Evolutionary conservation across 805 yeast species (phyloP).

Genomic region (Cyberlindnera samutprakarnensis): DNA sequence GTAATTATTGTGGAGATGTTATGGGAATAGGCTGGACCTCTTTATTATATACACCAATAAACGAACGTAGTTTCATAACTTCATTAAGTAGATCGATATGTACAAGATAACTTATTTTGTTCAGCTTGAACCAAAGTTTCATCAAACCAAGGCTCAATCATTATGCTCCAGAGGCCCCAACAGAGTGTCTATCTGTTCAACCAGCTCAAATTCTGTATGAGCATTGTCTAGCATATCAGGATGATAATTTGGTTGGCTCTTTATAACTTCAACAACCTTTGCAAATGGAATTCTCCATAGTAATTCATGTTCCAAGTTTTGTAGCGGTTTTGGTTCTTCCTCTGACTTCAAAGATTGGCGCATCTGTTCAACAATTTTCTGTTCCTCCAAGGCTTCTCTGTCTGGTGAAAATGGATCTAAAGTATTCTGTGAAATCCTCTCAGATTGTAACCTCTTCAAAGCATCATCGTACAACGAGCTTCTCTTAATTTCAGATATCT

Average conservation of each 20-base stretch:
- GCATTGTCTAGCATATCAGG: neutral
- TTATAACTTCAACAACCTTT: conserved; percentile 4
- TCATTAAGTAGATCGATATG: too few species aligned
- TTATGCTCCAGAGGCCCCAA: conserved; percentile 2
- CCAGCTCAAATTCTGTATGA: conserved; percentile 2
- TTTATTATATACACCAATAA: too few species aligned
- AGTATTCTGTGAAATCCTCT: conserved; percentile 1
- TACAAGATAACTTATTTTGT: too few species aligned
- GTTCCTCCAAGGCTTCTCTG: neutral
- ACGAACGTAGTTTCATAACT: too few species aligned
- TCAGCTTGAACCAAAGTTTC: too few species aligned
- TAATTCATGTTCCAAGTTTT: conserved; percentile 2
- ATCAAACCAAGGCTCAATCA: too few species aligned
- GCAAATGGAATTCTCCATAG: conserved; percentile 10
- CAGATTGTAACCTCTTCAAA: conserved; percentile 1
- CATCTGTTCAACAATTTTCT: neutral
- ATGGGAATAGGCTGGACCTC: too few species aligned
- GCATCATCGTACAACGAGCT: conserved; percentile 1
- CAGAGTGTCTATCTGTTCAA: neutral
- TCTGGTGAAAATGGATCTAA: conserved; percentile 11
- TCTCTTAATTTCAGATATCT: neutral
- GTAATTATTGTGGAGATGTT: too few species aligned
- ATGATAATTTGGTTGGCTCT: too few species aligned
- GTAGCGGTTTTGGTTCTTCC: too few species aligned
- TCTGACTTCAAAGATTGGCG: too few species aligned